Conservation (phyloP, 1,284 basidiomycete species). For the Austroboletus niveus region DNA sequence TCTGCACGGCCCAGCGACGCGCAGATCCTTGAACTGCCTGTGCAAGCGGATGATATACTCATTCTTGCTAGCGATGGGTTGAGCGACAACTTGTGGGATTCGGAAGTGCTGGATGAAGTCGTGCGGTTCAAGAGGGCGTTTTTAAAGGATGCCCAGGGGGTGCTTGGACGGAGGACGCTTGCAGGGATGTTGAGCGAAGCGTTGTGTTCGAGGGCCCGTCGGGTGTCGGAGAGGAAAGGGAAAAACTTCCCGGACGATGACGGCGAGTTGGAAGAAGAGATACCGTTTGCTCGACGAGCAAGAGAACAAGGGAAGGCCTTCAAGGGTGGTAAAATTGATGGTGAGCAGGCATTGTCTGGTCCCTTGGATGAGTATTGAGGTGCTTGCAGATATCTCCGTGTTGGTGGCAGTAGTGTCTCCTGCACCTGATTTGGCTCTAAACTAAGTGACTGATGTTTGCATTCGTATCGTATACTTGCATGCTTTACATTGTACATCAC, state of each 20-base stretch:
- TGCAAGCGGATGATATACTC: constrained; percentile 85
- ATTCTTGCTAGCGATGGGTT: constrained; percentile 90
- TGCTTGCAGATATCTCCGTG: constrained; percentile 59
- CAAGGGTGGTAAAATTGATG: constrained; percentile 74
- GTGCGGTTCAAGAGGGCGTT: constrained; percentile 57
- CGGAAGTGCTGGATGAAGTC: constrained; percentile 91
- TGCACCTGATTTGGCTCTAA: constrained; percentile 27
- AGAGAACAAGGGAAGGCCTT: constrained; percentile 61
- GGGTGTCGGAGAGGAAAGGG: constrained; percentile 49
- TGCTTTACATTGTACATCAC: neutral
- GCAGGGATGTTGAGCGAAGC: constrained; percentile 71
- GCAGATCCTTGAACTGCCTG: constrained; percentile 71
- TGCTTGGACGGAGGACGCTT: constrained; percentile 52
- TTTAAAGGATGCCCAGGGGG: constrained; percentile 22
- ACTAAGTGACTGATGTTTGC: constrained; percentile 5
- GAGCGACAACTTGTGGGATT: constrained; percentile 94
- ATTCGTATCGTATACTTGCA: constrained; percentile 15
- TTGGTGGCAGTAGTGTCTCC: constrained; percentile 60
- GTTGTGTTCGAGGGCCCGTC: constrained; percentile 64
- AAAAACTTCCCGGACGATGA: constrained; percentile 20
- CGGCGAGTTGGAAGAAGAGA: constrained; percentile 45
- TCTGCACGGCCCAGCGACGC: constrained; percentile 74
- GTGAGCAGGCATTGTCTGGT: constrained; percentile 38
- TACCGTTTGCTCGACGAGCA: constrained; percentile 69
- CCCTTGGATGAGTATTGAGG: constrained; percentile 2